phyloP scores from a whole-genome alignment of 345 rosid genomes.

The Populus ilicifolia region DNA sequence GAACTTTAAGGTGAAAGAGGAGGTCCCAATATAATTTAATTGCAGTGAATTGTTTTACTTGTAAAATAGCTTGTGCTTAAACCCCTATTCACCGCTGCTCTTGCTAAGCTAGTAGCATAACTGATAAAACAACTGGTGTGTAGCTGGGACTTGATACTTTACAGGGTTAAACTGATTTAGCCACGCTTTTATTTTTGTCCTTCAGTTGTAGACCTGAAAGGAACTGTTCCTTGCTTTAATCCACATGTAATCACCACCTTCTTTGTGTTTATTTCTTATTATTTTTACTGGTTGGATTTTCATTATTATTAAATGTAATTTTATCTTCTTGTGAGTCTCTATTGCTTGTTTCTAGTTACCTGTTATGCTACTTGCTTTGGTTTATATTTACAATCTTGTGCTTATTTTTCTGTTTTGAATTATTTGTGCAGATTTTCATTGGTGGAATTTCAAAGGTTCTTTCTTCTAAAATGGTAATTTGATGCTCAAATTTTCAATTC shows the following conservation, averaged over 20 bases:
- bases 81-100: background rate
- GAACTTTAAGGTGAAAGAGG: background rate
- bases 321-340: background rate
- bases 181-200: background rate
- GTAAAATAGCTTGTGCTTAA: background rate
- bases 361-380: background rate
- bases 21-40: background rate
- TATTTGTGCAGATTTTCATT: slow-evolving; percentile 67
- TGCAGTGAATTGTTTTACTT: background rate
- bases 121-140: background rate
- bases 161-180: background rate
- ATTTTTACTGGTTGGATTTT: background rate
- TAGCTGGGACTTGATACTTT: background rate
- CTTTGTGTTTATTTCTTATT: background rate
- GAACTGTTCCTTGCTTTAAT: background rate
- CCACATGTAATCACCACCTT: background rate
- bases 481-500: slow-evolving; percentile 1
- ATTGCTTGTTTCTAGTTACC: background rate
- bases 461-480: slow-evolving; percentile 78
- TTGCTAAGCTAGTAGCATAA: background rate
- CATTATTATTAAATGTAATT: background rate
- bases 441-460: slow-evolving; percentile 75
- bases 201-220: background rate
- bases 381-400: background rate
- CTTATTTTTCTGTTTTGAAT: background rate